Conservation (phyloP, 305 asterid species). For the Fraxinus platypoda region DNA sequence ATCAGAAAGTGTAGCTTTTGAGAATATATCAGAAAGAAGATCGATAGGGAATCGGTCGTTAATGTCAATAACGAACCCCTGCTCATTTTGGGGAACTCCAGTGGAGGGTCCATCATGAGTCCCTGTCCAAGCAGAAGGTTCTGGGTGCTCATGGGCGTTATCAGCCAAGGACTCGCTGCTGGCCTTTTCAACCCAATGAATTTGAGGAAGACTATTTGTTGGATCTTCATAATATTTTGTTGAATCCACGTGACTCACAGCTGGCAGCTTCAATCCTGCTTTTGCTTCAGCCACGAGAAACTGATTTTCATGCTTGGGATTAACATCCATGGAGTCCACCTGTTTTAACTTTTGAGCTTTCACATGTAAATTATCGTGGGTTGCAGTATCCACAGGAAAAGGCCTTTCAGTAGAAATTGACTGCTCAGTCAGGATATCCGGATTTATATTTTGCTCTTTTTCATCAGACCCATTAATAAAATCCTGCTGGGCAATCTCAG, state of each 20-base stretch:
- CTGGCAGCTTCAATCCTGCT: conserved; percentile 34
- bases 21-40: conserved; percentile 76
- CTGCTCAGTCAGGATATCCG: conserved; percentile 29
- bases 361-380: conserved; percentile 30
- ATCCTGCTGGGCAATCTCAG: conserved; percentile 43
- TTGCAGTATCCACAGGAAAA: conserved; percentile 29
- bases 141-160: conserved; percentile 39
- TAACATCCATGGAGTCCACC: conserved; percentile 31
- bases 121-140: conserved; percentile 31
- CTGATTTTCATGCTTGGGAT: conserved; percentile 37
- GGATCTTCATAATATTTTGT: conserved; percentile 36
- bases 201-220: conserved; percentile 22
- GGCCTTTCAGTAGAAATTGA: conserved; percentile 30
- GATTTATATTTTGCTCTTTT: conserved; percentile 37
- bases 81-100: conserved; percentile 46
- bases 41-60: conserved; percentile 74
- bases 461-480: conserved; percentile 39
- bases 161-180: conserved; percentile 31
- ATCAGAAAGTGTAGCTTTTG: conserved; percentile 59
- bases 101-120: conserved; percentile 38
- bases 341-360: conserved; percentile 35
- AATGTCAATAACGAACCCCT: conserved; percentile 71
- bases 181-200: conserved; percentile 35
- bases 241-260: conserved; percentile 31
- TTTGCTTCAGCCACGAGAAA: conserved; percentile 31